Conservation (phyloP, 225 moss, liverwort and hornwort genomes). For the Antitrichia curtipendula region DNA sequence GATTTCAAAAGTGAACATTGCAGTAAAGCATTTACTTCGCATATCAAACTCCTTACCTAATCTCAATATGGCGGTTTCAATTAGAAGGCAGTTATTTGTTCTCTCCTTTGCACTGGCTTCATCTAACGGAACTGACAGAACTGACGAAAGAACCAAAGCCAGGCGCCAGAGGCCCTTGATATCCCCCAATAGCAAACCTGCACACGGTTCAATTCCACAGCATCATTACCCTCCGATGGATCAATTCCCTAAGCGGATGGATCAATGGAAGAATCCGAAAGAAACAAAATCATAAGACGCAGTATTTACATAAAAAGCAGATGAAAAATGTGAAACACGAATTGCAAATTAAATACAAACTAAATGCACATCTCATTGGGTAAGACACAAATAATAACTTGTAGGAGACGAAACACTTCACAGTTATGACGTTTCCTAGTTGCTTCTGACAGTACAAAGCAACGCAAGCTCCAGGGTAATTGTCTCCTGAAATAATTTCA, state of each 20-base stretch:
- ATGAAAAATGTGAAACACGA: neutral
- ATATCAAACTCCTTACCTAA: constrained; percentile 28
- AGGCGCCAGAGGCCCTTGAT: constrained; percentile 59
- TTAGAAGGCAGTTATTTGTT: constrained; percentile 22
- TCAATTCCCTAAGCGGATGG: neutral
- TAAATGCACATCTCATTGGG: neutral
- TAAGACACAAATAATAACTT: neutral
- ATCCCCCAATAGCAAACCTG: constrained; percentile 58
- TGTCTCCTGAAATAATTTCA: neutral
- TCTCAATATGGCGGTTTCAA: constrained; percentile 45
- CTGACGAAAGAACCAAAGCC: constrained; percentile 52
- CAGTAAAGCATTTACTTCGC: neutral
- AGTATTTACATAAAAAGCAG: neutral
- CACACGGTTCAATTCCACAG: neutral
- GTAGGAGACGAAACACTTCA: neutral
- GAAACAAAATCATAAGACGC: neutral
- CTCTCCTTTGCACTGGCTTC: constrained; percentile 13
- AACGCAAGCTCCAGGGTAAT: neutral
- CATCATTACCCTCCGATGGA: neutral
- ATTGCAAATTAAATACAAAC: neutral
- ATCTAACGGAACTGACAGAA: constrained; percentile 36
- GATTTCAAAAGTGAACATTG: neutral
- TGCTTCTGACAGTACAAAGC: neutral
- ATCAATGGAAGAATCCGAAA: neutral
- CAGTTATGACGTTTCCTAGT: neutral